These are phyloP conservation scores for Cryptococcus sp. DNA, from an alignment of 1,284 basidiomycete genomes.

Conservation along the genomic window DNA sequence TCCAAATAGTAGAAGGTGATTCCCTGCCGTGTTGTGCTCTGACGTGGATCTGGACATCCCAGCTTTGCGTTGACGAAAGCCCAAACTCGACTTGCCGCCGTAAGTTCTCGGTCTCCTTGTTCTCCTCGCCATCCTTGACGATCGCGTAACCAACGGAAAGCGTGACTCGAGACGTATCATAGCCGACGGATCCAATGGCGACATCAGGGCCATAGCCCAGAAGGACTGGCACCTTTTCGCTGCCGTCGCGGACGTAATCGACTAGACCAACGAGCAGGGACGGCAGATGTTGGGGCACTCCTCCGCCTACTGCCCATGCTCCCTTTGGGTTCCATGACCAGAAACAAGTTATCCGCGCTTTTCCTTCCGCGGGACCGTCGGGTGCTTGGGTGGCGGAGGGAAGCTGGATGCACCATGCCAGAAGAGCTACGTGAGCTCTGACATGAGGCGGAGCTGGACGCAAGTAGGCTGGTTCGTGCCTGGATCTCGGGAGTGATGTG, in stretches of 20 bases:
- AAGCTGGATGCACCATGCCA: slow-evolving; percentile 88
- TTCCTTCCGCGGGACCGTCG: slow-evolving; percentile 41
- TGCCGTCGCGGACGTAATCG: slow-evolving; percentile 72
- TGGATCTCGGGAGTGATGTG: slow-evolving; percentile 89
- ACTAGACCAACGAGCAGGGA: slow-evolving; percentile 77
- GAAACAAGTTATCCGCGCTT: slow-evolving; percentile 80
- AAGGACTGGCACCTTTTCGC: slow-evolving; percentile 72
- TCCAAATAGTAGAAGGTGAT: slow-evolving; percentile 65
- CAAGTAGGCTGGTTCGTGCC: slow-evolving; percentile 88
- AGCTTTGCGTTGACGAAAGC: slow-evolving; percentile 76
- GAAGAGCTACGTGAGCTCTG: slow-evolving; percentile 81
- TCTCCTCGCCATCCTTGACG: slow-evolving; percentile 68
- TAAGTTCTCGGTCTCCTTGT: slow-evolving; percentile 55
- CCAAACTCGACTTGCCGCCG: slow-evolving; percentile 76
- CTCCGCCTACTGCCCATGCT: slow-evolving; percentile 73
- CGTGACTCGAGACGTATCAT: slow-evolving; percentile 77
- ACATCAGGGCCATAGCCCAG: slow-evolving; percentile 79
- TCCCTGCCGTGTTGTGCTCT: slow-evolving; percentile 68
- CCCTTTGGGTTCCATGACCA: slow-evolving; percentile 96
- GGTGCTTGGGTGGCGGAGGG: slow-evolving; percentile 53
- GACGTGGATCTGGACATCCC: slow-evolving; percentile 78
- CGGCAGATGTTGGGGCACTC: slow-evolving; percentile 68
- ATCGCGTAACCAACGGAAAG: slow-evolving; percentile 84
- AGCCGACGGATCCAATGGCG: slow-evolving; percentile 71
- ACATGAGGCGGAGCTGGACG: slow-evolving; percentile 93